Conservation (phyloP, 129 eudicot species). For the Arctium minus region DNA sequence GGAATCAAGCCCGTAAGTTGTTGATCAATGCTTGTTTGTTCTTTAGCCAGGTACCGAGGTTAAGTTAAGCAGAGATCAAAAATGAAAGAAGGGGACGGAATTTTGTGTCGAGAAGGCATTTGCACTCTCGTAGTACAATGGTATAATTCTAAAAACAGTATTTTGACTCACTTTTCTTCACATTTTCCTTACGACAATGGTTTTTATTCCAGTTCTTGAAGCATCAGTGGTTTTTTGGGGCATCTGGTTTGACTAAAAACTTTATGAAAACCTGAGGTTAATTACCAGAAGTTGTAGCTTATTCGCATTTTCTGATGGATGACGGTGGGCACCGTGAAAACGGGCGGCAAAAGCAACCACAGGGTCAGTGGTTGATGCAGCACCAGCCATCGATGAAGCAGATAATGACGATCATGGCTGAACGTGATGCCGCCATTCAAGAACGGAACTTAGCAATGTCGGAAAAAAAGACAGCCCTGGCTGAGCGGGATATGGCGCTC, state of each 20-base stretch:
- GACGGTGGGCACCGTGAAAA: slow-evolving; percentile 84
- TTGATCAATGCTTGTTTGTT: background rate
- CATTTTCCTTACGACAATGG: slow-evolving; percentile 3
- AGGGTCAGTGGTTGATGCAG: slow-evolving; percentile 98
- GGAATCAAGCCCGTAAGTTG: background rate
- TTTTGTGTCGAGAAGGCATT: background rate
- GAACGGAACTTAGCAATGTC: slow-evolving; percentile 86
- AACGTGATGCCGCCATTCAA: slow-evolving; percentile 93
- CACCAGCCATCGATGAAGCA: slow-evolving; percentile 98
- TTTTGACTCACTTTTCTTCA: slow-evolving; percentile 14
- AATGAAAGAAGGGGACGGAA: slow-evolving; percentile 12
- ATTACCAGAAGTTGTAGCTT: slow-evolving; percentile 12
- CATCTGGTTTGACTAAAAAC: slow-evolving; percentile 10
- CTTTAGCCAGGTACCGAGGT: background rate
- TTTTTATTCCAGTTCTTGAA: slow-evolving; percentile 4
- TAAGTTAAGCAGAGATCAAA: background rate
- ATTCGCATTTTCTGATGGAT: slow-evolving; percentile 55
- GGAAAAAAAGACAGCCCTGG: slow-evolving; percentile 83
- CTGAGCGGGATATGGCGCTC: slow-evolving; percentile 95
- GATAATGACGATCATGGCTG: slow-evolving; percentile 95
- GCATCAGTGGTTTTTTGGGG: slow-evolving; percentile 10
- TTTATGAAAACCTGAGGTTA: slow-evolving; percentile 16
- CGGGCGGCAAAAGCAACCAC: slow-evolving; percentile 80
- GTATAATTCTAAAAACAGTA: background rate
- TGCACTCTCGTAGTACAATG: slow-evolving; percentile 11